phyloP scores from a whole-genome alignment of 139 green algal genomes.

The Chlamydomonas sphaeroides region DNA sequence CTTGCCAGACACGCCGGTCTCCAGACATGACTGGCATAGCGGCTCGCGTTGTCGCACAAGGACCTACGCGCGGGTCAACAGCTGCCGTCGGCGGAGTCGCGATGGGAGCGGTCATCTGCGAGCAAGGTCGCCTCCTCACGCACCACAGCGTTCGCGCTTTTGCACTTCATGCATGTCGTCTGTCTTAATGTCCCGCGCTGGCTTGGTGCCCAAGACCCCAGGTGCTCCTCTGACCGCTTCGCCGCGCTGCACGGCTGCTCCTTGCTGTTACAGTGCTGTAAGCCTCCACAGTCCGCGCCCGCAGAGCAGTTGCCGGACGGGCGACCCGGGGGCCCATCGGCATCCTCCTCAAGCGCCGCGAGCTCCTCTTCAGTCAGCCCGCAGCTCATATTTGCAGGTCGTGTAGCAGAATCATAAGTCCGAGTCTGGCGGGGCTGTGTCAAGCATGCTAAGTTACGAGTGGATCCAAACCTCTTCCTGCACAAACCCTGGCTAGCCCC shows the following conservation, averaged over 20 bases:
- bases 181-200: not conserved
- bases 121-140: not conserved
- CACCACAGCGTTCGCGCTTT: slow-evolving; percentile 32
- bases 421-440: not conserved
- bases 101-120: not conserved
- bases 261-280: not conserved
- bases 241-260: not conserved
- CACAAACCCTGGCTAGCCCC: too few species aligned
- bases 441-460: too few species aligned
- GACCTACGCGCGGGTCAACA: slow-evolving; percentile 37
- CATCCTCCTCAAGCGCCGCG: not conserved
- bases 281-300: not conserved
- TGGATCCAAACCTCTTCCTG: too few species aligned
- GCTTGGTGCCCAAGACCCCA: too few species aligned
- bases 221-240: not conserved
- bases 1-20: slow-evolving; percentile 47
- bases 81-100: not conserved
- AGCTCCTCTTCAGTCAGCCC: slow-evolving; percentile 4
- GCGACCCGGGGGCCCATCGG: not conserved
- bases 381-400: not conserved
- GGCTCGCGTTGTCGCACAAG: slow-evolving; percentile 63
- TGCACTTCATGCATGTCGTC: slow-evolving; percentile 54
- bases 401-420: not conserved
- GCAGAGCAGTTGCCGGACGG: not conserved
- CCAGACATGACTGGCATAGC: slow-evolving; percentile 67